A percentile compares a stretch with the other conserved stretches of the same genome.
Evolutionary conservation across 2,329 filamentous ascomycete genomes (phyloP).

Genomic region (Cladosporium velox): DNA sequence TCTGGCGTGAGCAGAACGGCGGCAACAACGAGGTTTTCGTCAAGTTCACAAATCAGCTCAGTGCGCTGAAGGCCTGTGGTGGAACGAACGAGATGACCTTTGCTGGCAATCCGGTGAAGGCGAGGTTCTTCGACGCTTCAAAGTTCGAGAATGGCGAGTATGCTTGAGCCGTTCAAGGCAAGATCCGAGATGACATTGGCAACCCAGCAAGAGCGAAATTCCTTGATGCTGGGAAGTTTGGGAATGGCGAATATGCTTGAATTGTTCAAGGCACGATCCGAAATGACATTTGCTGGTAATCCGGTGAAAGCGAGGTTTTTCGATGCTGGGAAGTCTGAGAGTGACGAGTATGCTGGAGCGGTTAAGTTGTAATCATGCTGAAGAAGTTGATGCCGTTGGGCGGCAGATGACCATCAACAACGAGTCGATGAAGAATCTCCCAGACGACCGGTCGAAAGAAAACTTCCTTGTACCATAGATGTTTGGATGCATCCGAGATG

Average conservation of each 20-base stretch:
- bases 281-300: constrained; percentile 75
- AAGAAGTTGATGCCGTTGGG: too few species aligned
- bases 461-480: background rate
- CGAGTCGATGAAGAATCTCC: too few species aligned
- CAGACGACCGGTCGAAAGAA: background rate
- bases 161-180: constrained; percentile 23
- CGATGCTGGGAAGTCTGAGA: constrained; percentile 78
- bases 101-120: constrained; percentile 80
- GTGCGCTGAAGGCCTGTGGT: constrained; percentile 86
- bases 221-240: constrained; percentile 81
- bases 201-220: constrained; percentile 79
- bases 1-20: constrained; percentile 60
- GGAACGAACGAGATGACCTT: constrained; percentile 85
- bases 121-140: constrained; percentile 78
- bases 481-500: background rate
- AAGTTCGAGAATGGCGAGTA: constrained; percentile 70
- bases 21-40: constrained; percentile 70
- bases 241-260: constrained; percentile 54
- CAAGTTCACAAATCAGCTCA: constrained; percentile 84
- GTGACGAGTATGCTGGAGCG: constrained; percentile 48
- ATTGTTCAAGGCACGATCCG: constrained; percentile 38
- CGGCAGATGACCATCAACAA: too few species aligned
- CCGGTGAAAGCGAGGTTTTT: constrained; percentile 78
- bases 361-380: background rate
- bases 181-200: constrained; percentile 70